Percentiles rank a stretch among this genome's conserved stretches.
phyloP scores from a whole-genome alignment of 371 early-diverging fungal genomes.

The Apophysomyces sp. region DNA sequence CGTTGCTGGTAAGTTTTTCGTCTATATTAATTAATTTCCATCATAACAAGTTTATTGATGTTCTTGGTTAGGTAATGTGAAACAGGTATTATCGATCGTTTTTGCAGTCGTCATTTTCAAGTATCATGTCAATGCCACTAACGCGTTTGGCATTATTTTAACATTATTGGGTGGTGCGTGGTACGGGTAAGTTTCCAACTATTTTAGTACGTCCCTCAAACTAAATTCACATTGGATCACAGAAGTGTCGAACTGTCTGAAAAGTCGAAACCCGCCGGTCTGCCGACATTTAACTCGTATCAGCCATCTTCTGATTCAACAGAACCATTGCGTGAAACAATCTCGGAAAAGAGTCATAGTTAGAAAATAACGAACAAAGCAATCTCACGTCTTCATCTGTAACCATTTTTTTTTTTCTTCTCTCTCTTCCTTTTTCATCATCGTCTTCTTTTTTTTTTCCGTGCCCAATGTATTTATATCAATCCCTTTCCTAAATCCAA shows the following conservation, averaged over 20 bases:
- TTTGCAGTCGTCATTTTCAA: constrained; percentile 77
- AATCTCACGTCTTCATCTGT: background rate
- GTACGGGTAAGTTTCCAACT: constrained; percentile 39
- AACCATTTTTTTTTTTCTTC: background rate
- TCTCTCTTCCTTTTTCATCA: background rate
- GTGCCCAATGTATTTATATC: background rate
- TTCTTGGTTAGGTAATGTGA: constrained; percentile 65
- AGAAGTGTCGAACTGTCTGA: background rate
- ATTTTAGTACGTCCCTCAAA: background rate
- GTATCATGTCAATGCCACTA: constrained; percentile 61
- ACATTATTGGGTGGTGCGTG: constrained; percentile 79
- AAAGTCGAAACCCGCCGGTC: background rate
- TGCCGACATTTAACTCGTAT: background rate
- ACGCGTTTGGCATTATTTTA: constrained; percentile 73
- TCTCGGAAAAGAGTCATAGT: background rate
- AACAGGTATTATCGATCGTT: constrained; percentile 81
- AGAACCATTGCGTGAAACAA: background rate
- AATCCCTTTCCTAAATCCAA: background rate
- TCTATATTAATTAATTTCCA: background rate
- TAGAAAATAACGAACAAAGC: background rate
- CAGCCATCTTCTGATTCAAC: background rate
- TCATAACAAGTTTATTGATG: background rate
- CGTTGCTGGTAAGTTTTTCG: constrained; percentile 62
- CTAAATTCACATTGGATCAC: background rate
- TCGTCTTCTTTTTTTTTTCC: background rate